Percentiles rank a stretch among this genome's conserved stretches.
Evolutionary conservation across 192 early-diverging fungal species (phyloP).

Genomic region (Paraglomus occultum): DNA sequence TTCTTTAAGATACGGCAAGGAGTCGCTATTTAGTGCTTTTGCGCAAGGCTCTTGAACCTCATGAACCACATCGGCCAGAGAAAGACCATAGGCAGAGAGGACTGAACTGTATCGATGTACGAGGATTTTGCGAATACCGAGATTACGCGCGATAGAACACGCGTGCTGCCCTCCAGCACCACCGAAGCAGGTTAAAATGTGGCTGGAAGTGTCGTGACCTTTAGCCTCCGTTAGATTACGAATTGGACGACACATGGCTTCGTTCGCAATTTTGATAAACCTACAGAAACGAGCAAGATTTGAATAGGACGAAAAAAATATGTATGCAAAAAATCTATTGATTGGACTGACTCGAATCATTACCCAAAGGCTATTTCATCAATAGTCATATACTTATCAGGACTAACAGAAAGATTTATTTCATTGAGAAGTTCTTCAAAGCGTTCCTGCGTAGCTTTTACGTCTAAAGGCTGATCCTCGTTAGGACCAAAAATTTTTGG

Average conservation of each 20-base stretch:
- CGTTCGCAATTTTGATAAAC: slow-evolving; percentile 94
- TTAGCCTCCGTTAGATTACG: slow-evolving; percentile 89
- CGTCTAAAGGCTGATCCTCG: slow-evolving; percentile 80
- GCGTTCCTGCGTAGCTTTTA: slow-evolving; percentile 52
- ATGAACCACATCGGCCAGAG: slow-evolving; percentile 87
- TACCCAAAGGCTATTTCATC: slow-evolving; percentile 89
- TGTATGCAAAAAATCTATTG: neutral
- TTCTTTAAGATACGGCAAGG: slow-evolving; percentile 45
- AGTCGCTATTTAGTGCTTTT: slow-evolving; percentile 40
- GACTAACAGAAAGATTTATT: slow-evolving; percentile 59
- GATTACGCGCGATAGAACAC: slow-evolving; percentile 82
- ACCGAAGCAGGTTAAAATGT: slow-evolving; percentile 90
- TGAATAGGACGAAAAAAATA: neutral
- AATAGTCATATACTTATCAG: slow-evolving; percentile 55
- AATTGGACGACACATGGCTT: slow-evolving; percentile 95
- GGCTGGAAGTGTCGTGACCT: slow-evolving; percentile 82
- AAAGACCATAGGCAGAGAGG: slow-evolving; percentile 90
- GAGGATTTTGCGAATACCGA: slow-evolving; percentile 84
- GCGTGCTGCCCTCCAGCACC: slow-evolving; percentile 97
- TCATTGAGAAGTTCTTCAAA: slow-evolving; percentile 65
- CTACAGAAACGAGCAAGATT: slow-evolving; percentile 11
- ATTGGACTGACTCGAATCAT: neutral
- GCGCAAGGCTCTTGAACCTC: slow-evolving; percentile 86
- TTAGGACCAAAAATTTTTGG: slow-evolving; percentile 91
- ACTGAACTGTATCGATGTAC: slow-evolving; percentile 90